Evolutionary conservation across 371 early-diverging fungal genomes (phyloP).

Genomic region (Circinella minor): DNA sequence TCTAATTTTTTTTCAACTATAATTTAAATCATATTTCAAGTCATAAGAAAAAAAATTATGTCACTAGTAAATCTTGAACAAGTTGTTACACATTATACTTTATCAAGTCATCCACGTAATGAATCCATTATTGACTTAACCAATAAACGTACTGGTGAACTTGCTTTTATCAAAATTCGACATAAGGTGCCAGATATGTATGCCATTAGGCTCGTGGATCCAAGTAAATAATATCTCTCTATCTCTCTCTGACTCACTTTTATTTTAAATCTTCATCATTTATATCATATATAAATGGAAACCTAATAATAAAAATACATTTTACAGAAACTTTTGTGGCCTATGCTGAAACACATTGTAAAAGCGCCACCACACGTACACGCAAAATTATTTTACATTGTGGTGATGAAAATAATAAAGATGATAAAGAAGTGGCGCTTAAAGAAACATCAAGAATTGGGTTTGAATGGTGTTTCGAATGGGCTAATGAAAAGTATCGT

Average conservation of each 20-base stretch:
- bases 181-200: slow-evolving; percentile 47
- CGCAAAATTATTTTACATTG: slow-evolving; percentile 39
- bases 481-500: slow-evolving; percentile 45
- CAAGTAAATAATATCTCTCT: slow-evolving; percentile 19
- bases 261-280: no score
- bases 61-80: slow-evolving; percentile 22
- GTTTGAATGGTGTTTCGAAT: slow-evolving; percentile 53
- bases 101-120: slow-evolving; percentile 45
- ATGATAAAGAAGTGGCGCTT: slow-evolving; percentile 19
- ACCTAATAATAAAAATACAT: neutral
- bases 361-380: slow-evolving; percentile 28
- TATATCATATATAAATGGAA: neutral
- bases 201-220: slow-evolving; percentile 48
- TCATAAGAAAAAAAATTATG: neutral
- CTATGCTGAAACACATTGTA: slow-evolving; percentile 42
- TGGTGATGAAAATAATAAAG: slow-evolving; percentile 17
- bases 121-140: slow-evolving; percentile 42
- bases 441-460: slow-evolving; percentile 39
- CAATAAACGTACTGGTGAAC: slow-evolving; percentile 36
- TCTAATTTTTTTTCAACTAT: neutral
- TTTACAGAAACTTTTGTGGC: slow-evolving; percentile 40
- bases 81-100: slow-evolving; percentile 37
- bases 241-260: neutral
- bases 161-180: slow-evolving; percentile 48
- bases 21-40: neutral